Conservation (phyloP, 305 asterid species). For the Plantago lanceolata region DNA sequence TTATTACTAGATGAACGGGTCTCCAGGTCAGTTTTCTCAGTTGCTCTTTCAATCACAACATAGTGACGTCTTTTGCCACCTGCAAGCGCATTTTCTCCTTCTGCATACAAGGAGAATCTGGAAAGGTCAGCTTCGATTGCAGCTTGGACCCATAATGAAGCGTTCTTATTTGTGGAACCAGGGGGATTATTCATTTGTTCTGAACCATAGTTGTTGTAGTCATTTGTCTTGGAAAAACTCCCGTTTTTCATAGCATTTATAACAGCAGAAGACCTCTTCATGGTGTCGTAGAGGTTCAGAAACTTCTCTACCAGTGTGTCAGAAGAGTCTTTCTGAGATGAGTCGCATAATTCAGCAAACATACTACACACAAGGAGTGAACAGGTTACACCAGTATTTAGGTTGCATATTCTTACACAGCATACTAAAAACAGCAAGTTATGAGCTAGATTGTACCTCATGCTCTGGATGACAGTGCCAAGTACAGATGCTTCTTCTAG, state of each 20-base stretch:
- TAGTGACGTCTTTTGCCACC: slow-evolving; percentile 37
- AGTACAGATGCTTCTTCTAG: slow-evolving; percentile 74
- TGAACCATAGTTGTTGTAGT: slow-evolving; percentile 11
- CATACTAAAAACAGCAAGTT: background rate
- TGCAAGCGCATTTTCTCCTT: slow-evolving; percentile 32
- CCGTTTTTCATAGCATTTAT: slow-evolving; percentile 29
- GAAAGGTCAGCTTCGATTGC: slow-evolving; percentile 70
- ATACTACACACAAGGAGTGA: slow-evolving; percentile 32
- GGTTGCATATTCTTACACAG: background rate
- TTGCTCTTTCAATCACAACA: slow-evolving; percentile 41
- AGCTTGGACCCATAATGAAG: slow-evolving; percentile 77
- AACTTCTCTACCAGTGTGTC: slow-evolving; percentile 59
- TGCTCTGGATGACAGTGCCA: slow-evolving; percentile 57
- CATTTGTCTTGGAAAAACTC: slow-evolving; percentile 32
- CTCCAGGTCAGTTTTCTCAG: slow-evolving; percentile 30
- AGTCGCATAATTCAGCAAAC: slow-evolving; percentile 67
- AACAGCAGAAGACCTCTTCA: slow-evolving; percentile 38
- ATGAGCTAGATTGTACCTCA: slow-evolving; percentile 44
- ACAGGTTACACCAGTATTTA: background rate
- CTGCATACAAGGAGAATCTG: slow-evolving; percentile 52
- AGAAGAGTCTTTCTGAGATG: slow-evolving; percentile 40
- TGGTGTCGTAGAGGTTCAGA: slow-evolving; percentile 48
- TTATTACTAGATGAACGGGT: slow-evolving; percentile 29
- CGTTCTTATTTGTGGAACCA: slow-evolving; percentile 35
- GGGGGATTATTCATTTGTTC: slow-evolving; percentile 23